phyloP scores from a whole-genome alignment of 2,329 filamentous ascomycete species.

The Ascochyta clinopodiicola region DNA sequence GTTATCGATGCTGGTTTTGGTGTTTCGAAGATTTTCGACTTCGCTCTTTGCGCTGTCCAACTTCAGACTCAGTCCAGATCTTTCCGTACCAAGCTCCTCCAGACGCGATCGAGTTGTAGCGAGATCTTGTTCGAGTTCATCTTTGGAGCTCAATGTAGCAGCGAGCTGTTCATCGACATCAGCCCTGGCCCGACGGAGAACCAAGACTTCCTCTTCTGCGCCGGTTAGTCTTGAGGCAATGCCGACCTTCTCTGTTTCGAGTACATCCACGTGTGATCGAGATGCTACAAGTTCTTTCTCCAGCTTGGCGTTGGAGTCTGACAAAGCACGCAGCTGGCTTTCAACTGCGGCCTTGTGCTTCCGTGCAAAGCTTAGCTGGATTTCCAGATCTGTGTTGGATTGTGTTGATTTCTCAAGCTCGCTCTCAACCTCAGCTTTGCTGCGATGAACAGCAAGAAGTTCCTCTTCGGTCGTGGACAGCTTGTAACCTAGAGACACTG shows the following conservation, averaged over 20 bases:
- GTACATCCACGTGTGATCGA: slow-evolving; percentile 20
- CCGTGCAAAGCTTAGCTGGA: slow-evolving; percentile 25
- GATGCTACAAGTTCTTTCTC: slow-evolving; percentile 25
- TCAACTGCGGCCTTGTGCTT: slow-evolving; percentile 18
- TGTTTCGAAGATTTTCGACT: slow-evolving; percentile 19
- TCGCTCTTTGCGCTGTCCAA: slow-evolving; percentile 29
- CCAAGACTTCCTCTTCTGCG: slow-evolving; percentile 18
- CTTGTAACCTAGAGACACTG: slow-evolving; percentile 13
- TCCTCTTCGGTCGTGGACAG: slow-evolving; percentile 27
- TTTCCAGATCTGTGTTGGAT: slow-evolving; percentile 27
- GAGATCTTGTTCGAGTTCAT: slow-evolving; percentile 10
- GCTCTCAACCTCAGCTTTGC: slow-evolving; percentile 22
- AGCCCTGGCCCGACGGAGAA: slow-evolving; percentile 20
- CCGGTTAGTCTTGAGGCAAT: slow-evolving; percentile 24
- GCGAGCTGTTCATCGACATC: slow-evolving; percentile 14
- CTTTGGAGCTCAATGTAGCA: neutral
- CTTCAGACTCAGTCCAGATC: slow-evolving; percentile 20
- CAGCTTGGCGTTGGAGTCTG: slow-evolving; percentile 21
- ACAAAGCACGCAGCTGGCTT: slow-evolving; percentile 13
- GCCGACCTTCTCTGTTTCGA: slow-evolving; percentile 23
- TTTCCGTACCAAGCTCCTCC: slow-evolving; percentile 19
- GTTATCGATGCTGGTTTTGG: slow-evolving; percentile 16
- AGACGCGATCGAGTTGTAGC: slow-evolving; percentile 14
- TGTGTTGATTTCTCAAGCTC: slow-evolving; percentile 22
- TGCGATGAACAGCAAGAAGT: slow-evolving; percentile 22